Percentiles rank a stretch among this genome's conserved stretches.
phyloP scores from a whole-genome alignment of 352 stramenopile genomes.

The Phytophthora pinifolia region DNA sequence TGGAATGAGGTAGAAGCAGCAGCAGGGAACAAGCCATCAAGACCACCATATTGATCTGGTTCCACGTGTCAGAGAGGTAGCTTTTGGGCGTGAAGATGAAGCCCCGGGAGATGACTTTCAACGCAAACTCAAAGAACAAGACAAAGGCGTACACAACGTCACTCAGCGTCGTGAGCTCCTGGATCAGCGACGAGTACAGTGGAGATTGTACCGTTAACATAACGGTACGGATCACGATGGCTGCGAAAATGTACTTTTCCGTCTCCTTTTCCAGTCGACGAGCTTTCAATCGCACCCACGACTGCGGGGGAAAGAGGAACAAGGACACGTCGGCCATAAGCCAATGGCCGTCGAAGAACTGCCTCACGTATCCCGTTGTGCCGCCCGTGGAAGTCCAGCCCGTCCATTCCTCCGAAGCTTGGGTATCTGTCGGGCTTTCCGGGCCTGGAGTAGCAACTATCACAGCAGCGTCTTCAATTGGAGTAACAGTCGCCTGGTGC shows the following conservation, averaged over 20 bases:
- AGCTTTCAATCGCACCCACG: constrained; percentile 64
- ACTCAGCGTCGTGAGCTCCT: constrained; percentile 77
- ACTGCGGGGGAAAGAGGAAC: constrained; percentile 77
- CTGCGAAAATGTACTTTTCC: constrained; percentile 84
- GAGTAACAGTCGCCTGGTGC: constrained; percentile 22
- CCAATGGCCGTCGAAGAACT: constrained; percentile 70
- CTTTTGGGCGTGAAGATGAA: constrained; percentile 79
- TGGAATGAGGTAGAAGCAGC: constrained; percentile 71
- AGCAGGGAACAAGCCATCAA: constrained; percentile 75
- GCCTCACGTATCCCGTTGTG: constrained; percentile 32
- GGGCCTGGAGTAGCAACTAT: constrained; percentile 2
- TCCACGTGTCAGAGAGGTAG: constrained; percentile 83
- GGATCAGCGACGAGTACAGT: constrained; percentile 74
- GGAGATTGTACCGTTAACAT: constrained; percentile 77
- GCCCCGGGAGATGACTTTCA: constrained; percentile 81
- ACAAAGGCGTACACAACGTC: constrained; percentile 73
- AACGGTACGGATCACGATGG: constrained; percentile 75
- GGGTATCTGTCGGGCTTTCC: constrained; percentile 16
- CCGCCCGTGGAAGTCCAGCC: constrained; percentile 20
- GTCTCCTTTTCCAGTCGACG: constrained; percentile 77
- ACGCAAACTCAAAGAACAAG: constrained; percentile 79
- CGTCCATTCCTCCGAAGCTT: constrained; percentile 24
- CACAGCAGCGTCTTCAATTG: constrained; percentile 15
- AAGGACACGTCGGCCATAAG: constrained; percentile 78
- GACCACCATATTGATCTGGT: constrained; percentile 85